Conservation (phyloP, 1,284 basidiomycete genomes). For the Cerrena zonata region DNA sequence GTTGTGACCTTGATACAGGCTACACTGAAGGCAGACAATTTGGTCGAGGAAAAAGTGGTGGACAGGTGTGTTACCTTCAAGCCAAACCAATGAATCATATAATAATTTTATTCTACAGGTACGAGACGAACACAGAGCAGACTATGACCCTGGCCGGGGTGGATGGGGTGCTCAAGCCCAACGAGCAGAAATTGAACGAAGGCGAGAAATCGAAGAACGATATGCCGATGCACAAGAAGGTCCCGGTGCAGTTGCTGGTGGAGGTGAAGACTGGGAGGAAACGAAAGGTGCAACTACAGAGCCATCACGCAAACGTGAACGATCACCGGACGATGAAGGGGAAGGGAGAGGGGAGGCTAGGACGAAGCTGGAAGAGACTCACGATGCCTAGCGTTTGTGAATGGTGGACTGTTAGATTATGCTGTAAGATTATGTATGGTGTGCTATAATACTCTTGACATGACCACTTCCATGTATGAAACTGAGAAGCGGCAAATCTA, state of each 20-base stretch:
- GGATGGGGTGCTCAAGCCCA: constrained; percentile 95
- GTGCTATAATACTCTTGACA: constrained; percentile 3
- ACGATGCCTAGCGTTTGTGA: constrained; percentile 64
- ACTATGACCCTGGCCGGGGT: constrained; percentile 92
- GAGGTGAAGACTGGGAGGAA: constrained; percentile 81
- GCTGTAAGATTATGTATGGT: constrained; percentile 11
- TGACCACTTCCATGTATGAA: neutral
- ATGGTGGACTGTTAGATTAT: neutral
- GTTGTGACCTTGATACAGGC: constrained; percentile 96
- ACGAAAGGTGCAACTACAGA: constrained; percentile 38
- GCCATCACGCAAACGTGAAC: constrained; percentile 51
- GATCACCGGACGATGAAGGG: constrained; percentile 68
- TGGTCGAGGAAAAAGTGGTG: constrained; percentile 92
- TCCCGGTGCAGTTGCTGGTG: constrained; percentile 75
- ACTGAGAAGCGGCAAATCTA: neutral
- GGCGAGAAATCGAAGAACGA: constrained; percentile 81
- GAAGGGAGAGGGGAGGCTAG: constrained; percentile 45
- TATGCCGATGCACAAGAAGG: constrained; percentile 82
- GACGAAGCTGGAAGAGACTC: constrained; percentile 48
- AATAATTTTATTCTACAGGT: constrained; percentile 34
- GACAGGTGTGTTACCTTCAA: constrained; percentile 58
- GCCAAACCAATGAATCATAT: neutral
- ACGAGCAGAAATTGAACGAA: constrained; percentile 68
- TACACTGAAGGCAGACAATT: constrained; percentile 97
- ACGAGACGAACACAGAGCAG: constrained; percentile 92